Evolutionary conservation across 2,329 filamentous ascomycete genomes (phyloP), one percentile per base, ranked within the genome.

Genomic region (Ophiosphaerella narmari): DNA sequence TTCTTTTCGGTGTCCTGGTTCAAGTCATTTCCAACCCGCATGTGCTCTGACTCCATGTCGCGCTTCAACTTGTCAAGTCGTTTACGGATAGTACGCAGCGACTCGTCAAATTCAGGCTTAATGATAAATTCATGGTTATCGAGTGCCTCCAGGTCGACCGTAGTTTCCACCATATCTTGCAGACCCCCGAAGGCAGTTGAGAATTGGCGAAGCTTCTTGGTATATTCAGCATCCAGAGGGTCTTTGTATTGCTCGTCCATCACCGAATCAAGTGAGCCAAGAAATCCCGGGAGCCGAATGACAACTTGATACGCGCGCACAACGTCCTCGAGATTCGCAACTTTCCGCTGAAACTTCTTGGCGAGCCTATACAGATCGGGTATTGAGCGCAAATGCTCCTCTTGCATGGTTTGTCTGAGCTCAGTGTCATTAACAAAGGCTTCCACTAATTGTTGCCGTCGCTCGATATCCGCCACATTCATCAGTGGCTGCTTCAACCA

Each of bases 121-220:
- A 99, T 99, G 65, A 97, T 93, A 75, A 95, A 99, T 70, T 99
- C 94, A 68, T 99, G 94, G 60, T 94, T 91, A 66, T 99, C 93
- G 9, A 99, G 83, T 2, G 94, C 94, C 50, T 96, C 90, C 0
- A 99, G 83, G 67, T 99, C 94, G 12, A 99, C 92, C 0, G 95
- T 99, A 1, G 94, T 96, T 77, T 99, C 94, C 0, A 99, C 94
- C 91, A 99, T 97, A 70, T 99, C 94, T 67, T 93, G 90, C 9
- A 99, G 80, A 69, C 91, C 96, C 23, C 83, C 86, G 43, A 99
- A 81, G 65, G 86, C 90, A 65, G 91, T 86, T 5, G 87, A 89
- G 52, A 90, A 84, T 52, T 89, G 84, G 7, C 74, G 73, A 34
- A 99, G 78, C 70, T 95, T 95, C 23, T 83, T 82, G 0, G 92